Evolutionary conservation across 1,284 basidiomycete species (phyloP).

Genomic region (Ganoderma meredithae): DNA sequence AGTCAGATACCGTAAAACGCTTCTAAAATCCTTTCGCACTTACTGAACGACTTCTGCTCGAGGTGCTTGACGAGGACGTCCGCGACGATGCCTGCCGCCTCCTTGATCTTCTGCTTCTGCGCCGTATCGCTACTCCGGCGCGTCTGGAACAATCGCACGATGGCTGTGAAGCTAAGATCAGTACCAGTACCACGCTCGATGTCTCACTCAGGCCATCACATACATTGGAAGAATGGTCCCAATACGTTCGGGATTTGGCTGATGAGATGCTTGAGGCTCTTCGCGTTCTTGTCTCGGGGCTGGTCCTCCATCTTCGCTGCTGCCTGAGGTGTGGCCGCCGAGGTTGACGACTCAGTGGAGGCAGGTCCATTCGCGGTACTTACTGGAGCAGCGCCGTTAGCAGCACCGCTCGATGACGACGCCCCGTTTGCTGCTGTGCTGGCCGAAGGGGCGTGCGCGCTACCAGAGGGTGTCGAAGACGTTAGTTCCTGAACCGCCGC

Average conservation of each 20-base stretch:
- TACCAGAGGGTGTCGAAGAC: not conserved
- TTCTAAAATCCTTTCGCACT: constrained; percentile 23
- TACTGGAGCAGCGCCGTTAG: constrained; percentile 19
- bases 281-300: constrained; percentile 71
- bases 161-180: constrained; percentile 54
- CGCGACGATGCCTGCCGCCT: constrained; percentile 76
- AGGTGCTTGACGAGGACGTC: constrained; percentile 81
- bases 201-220: constrained; percentile 27
- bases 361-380: constrained; percentile 17
- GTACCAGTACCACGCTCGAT: constrained; percentile 21
- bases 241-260: constrained; percentile 82
- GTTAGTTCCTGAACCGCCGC: constrained; percentile 44
- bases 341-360: constrained; percentile 10
- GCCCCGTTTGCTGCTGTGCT: not conserved
- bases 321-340: constrained; percentile 6
- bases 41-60: constrained; percentile 62
- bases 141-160: constrained; percentile 89
- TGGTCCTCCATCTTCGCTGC: constrained; percentile 48
- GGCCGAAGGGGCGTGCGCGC: constrained; percentile 3
- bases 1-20: constrained; percentile 13
- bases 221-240: constrained; percentile 91
- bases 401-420: constrained; percentile 20
- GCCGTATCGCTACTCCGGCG: constrained; percentile 78
- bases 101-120: constrained; percentile 82
- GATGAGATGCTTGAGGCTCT: constrained; percentile 82